These are phyloP conservation scores for Leucocoprinus gongylophorus DNA, from an alignment of 1,284 basidiomycete species.

Conservation along the genomic window DNA sequence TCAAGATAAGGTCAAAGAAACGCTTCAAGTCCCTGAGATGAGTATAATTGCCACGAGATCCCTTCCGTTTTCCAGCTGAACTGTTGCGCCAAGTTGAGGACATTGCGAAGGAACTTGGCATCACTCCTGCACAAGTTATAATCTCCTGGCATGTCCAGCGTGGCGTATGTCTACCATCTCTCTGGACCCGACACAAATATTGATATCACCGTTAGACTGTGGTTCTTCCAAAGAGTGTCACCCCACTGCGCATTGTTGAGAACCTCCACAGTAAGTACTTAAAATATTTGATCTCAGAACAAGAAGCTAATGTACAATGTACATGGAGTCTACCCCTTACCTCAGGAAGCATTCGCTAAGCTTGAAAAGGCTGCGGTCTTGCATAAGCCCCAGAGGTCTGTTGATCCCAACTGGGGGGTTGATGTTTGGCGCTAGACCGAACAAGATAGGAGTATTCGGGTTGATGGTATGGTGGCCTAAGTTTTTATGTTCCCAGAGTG, in stretches of 20 bases:
- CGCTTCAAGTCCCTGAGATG: slow-evolving; percentile 49
- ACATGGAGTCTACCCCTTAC: slow-evolving; percentile 43
- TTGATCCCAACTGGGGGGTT: slow-evolving; percentile 65
- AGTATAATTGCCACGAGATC: background rate
- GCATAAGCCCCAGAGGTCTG: slow-evolving; percentile 46
- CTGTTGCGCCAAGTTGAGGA: slow-evolving; percentile 37
- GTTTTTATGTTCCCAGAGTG: too few relatives aligned
- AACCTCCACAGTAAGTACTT: slow-evolving; percentile 53
- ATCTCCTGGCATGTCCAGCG: slow-evolving; percentile 79
- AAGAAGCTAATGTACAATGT: background rate
- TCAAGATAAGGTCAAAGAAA: slow-evolving; percentile 48
- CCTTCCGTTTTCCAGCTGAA: background rate
- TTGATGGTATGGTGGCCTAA: too few relatives aligned
- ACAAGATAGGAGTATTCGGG: too few relatives aligned
- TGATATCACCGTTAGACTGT: slow-evolving; percentile 39
- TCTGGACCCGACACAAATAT: background rate
- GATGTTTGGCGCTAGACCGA: slow-evolving; percentile 60
- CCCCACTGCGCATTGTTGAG: slow-evolving; percentile 59
- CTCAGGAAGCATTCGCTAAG: slow-evolving; percentile 47
- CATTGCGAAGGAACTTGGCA: slow-evolving; percentile 56
- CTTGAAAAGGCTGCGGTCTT: slow-evolving; percentile 54
- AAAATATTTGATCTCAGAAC: background rate
- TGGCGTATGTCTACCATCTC: slow-evolving; percentile 41
- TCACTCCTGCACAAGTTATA: slow-evolving; percentile 73
- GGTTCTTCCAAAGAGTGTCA: slow-evolving; percentile 77